Percentiles rank a stretch among this genome's conserved stretches.
phyloP scores from a whole-genome alignment of 257 asterid species.

The Capsicum baccatum region DNA sequence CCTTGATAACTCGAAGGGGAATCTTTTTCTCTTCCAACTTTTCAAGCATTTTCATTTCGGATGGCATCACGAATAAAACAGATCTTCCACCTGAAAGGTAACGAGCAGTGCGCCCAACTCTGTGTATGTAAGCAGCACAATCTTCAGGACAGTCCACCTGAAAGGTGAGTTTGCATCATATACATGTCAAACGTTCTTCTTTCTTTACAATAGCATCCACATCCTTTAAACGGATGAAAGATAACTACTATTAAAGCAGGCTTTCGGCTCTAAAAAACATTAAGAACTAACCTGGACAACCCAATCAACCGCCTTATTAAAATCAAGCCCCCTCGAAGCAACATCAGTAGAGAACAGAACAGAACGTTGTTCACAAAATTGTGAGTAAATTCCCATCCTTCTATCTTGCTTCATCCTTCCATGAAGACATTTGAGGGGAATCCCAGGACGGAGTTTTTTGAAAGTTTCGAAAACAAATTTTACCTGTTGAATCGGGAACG shows the following conservation, averaged over 20 bases:
- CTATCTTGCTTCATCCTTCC: slow-evolving; percentile 93
- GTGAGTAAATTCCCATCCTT: slow-evolving; percentile 77
- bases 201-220: not conserved
- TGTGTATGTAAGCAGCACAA: slow-evolving; percentile 87
- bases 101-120: slow-evolving; percentile 99
- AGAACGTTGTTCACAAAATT: slow-evolving; percentile 79
- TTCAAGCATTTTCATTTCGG: slow-evolving; percentile 81
- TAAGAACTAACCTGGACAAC: slow-evolving; percentile 82
- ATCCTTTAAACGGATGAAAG: not conserved
- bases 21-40: slow-evolving; percentile 83
- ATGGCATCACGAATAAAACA: slow-evolving; percentile 76
- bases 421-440: slow-evolving; percentile 82
- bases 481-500: slow-evolving; percentile 53
- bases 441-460: slow-evolving; percentile 96
- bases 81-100: slow-evolving; percentile 87
- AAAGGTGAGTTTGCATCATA: slow-evolving; percentile 29
- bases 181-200: not conserved
- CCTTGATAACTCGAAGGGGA: slow-evolving; percentile 75
- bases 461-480: slow-evolving; percentile 79
- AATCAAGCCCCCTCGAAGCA: slow-evolving; percentile 96
- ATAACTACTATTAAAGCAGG: not conserved
- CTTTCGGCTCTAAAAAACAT: not conserved
- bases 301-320: slow-evolving; percentile 91
- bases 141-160: slow-evolving; percentile 98
- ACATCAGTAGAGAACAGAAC: slow-evolving; percentile 87